Conservation (phyloP, 768 basidiomycete species). For the Gymnopilus junonius region DNA sequence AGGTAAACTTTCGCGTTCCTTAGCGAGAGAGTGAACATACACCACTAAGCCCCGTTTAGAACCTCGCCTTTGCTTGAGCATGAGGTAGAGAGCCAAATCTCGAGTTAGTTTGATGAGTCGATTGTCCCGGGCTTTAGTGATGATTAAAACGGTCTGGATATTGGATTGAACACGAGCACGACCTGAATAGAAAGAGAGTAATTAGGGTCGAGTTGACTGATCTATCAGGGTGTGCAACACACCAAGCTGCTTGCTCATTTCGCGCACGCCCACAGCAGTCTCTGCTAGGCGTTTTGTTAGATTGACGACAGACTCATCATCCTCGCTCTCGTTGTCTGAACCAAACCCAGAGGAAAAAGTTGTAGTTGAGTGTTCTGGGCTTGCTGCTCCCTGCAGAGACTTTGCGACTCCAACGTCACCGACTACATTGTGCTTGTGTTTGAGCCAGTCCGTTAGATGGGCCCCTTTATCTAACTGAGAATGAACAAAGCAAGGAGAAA, state of each 20-base stretch:
- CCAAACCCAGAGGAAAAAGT: conserved; percentile 16
- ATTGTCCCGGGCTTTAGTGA: conserved; percentile 98
- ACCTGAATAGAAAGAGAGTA: conserved; percentile 49
- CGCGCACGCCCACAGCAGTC: conserved; percentile 95
- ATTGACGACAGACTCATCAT: conserved; percentile 72
- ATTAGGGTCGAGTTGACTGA: conserved; percentile 3
- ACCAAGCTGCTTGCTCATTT: conserved; percentile 99
- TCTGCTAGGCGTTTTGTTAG: conserved; percentile 93
- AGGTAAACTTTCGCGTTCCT: conserved; percentile 4
- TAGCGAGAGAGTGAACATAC: conserved; percentile 43
- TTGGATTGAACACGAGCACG: conserved; percentile 90
- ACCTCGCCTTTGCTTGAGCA: conserved; percentile 78
- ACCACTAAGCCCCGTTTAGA: conserved; percentile 82
- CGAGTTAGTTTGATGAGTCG: conserved; percentile 93
- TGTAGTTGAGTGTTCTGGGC: conserved; percentile 19
- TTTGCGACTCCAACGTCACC: conserved; percentile 55
- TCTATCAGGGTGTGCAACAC: conserved; percentile 26
- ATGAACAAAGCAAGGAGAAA: conserved; percentile 93
- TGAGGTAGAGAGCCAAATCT: conserved; percentile 92
- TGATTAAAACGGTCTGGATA: conserved; percentile 91
- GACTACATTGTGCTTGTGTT: conserved; percentile 44
- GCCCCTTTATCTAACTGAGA: conserved; percentile 86
- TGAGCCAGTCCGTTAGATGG: conserved; percentile 77
- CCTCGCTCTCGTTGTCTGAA: conserved; percentile 38
- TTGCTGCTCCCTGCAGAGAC: conserved; percentile 42